Evolutionary conservation across 2,329 filamentous ascomycete species (phyloP).

Genomic region (Fusarium tupiense): DNA sequence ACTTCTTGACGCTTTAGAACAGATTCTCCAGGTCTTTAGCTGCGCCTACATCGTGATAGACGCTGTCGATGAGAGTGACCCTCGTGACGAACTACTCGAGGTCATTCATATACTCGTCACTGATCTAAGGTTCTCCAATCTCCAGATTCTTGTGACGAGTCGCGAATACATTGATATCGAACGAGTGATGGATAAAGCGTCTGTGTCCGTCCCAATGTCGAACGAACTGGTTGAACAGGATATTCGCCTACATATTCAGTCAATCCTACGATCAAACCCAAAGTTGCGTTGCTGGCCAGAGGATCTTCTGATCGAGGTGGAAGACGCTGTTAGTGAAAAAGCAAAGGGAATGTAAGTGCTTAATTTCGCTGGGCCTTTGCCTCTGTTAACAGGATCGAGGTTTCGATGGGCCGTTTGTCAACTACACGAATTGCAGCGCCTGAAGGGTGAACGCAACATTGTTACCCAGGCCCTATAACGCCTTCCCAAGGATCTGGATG

Average conservation of each 20-base stretch:
- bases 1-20: rapidly evolving
- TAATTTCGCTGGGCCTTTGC: no score
- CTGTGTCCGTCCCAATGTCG: not conserved
- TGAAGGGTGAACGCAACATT: rapidly evolving
- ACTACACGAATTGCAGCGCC: not conserved
- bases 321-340: rapidly evolving
- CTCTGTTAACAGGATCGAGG: not conserved
- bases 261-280: rapidly evolving
- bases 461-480: rapidly evolving
- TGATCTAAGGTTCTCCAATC: rapidly evolving
- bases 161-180: not conserved
- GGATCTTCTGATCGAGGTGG: not conserved
- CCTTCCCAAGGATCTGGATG: not conserved
- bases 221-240: not conserved
- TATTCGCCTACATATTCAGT: not conserved
- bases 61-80: not conserved
- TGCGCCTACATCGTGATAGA: not conserved
- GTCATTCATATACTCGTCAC: not conserved
- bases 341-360: not conserved
- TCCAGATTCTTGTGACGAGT: not conserved
- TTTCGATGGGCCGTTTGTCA: not conserved
- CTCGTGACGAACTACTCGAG: rapidly evolving
- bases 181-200: rapidly evolving
- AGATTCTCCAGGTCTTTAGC: rapidly evolving
- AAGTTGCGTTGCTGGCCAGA: not conserved